A percentile compares a stretch with the other conserved stretches of the same genome.
Conservation (phyloP, 768 basidiomycete species). For the Phanerochaete sordida region DNA sequence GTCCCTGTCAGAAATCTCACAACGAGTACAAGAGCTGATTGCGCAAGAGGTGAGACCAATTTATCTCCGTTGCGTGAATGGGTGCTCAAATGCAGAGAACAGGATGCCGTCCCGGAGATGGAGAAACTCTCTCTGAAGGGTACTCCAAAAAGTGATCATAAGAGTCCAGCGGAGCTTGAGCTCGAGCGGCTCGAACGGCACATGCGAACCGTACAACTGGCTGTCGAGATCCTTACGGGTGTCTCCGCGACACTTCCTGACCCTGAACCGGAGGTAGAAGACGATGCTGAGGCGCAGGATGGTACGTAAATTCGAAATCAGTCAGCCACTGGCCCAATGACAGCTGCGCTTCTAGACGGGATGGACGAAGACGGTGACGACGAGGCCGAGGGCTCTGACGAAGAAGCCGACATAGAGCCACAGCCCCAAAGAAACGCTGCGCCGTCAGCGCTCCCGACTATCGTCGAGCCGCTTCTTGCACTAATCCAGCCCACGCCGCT, state of each 20-base stretch:
- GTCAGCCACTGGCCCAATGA: neutral
- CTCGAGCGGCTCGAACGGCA: slow-evolving; percentile 70
- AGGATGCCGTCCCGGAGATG: slow-evolving; percentile 49
- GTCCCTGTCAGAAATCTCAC: slow-evolving; percentile 48
- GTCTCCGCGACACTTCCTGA: slow-evolving; percentile 87
- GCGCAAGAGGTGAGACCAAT: slow-evolving; percentile 39
- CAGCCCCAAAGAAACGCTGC: neutral
- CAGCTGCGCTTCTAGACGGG: neutral
- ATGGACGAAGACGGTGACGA: slow-evolving; percentile 30
- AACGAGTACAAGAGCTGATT: slow-evolving; percentile 48
- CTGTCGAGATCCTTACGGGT: slow-evolving; percentile 86
- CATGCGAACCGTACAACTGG: slow-evolving; percentile 72
- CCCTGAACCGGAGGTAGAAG: slow-evolving; percentile 45
- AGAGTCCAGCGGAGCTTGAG: slow-evolving; percentile 60
- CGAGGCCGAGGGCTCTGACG: slow-evolving; percentile 22
- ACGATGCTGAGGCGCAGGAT: slow-evolving; percentile 36
- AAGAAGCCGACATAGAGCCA: slow-evolving; percentile 1
- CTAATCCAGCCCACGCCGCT: slow-evolving; percentile 73
- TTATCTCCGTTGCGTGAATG: neutral
- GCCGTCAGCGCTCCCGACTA: slow-evolving; percentile 32
- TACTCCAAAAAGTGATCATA: slow-evolving; percentile 75
- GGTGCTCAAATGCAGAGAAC: neutral
- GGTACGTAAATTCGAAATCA: slow-evolving; percentile 25
- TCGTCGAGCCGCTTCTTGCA: slow-evolving; percentile 65
- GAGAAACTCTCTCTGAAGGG: slow-evolving; percentile 61